These are phyloP conservation scores for rapeseed (Brassica napus) DNA, from an alignment of 345 rosid species.

Conservation along the genomic window Da-Ae NC_063450.1:47436001-47436500, in stretches of 20 bases:
- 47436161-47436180: slow-evolving; percentile 71
- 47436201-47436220: slow-evolving; percentile 49
- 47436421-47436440: slow-evolving; percentile 74
- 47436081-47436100: not conserved
- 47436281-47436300: slow-evolving; percentile 6
- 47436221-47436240: slow-evolving; percentile 66
- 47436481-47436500: slow-evolving; percentile 78
- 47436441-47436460: slow-evolving; percentile 82
- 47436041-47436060: slow-evolving; percentile 78
- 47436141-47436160: not conserved
- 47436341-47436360: slow-evolving; percentile 39
- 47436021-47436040: slow-evolving; percentile 70
- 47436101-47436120: not conserved
- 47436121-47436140: not conserved
- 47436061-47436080: slow-evolving; percentile 65
- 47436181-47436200: slow-evolving; percentile 49
- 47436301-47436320: not conserved
- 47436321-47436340: not conserved
- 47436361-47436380: slow-evolving; percentile 84
- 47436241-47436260: slow-evolving; percentile 80
- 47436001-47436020: slow-evolving; percentile 91
- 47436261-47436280: slow-evolving; percentile 67
- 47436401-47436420: slow-evolving; percentile 63
- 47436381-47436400: slow-evolving; percentile 63
- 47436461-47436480: slow-evolving; percentile 81